phyloP scores from a whole-genome alignment of 2,329 filamentous ascomycete species.

The Hortaea sp. region DNA sequence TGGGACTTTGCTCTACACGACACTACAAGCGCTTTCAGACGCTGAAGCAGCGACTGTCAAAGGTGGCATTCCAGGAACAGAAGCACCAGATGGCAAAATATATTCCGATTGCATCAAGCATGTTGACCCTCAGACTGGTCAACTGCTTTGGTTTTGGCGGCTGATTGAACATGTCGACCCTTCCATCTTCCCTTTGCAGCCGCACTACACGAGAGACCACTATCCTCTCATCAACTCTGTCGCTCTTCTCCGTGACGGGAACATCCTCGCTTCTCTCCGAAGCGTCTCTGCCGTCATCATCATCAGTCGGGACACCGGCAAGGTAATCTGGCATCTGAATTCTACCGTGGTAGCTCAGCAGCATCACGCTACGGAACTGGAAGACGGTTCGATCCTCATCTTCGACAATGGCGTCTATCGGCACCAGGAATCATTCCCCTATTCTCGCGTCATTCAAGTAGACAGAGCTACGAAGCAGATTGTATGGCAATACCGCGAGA shows the following conservation, averaged over 20 bases:
- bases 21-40: conserved; percentile 29
- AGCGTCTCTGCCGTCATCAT: conserved; percentile 35
- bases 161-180: conserved; percentile 32
- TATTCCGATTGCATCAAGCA: conserved; percentile 37
- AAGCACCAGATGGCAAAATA: conserved; percentile 27
- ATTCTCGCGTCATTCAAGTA: conserved; percentile 35
- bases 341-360: conserved; percentile 34
- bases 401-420: conserved; percentile 40
- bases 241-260: conserved; percentile 28
- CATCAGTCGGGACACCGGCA: conserved; percentile 30
- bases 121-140: conserved; percentile 27
- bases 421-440: conserved; percentile 30
- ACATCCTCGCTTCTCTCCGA: conserved; percentile 18
- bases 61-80: conserved; percentile 33
- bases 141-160: conserved; percentile 35
- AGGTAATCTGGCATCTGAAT: conserved; percentile 35
- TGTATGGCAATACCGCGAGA: conserved; percentile 36
- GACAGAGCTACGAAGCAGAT: conserved; percentile 30
- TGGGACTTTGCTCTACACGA: conserved; percentile 17
- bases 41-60: conserved; percentile 28
- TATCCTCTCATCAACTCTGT: conserved; percentile 39
- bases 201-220: conserved; percentile 33
- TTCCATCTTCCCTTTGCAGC: conserved; percentile 30
- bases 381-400: conserved; percentile 34
- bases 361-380: conserved; percentile 34